These are phyloP conservation scores for Solanum pennellii DNA, from an alignment of 257 asterid genomes.

Conservation along the genomic window DNA sequence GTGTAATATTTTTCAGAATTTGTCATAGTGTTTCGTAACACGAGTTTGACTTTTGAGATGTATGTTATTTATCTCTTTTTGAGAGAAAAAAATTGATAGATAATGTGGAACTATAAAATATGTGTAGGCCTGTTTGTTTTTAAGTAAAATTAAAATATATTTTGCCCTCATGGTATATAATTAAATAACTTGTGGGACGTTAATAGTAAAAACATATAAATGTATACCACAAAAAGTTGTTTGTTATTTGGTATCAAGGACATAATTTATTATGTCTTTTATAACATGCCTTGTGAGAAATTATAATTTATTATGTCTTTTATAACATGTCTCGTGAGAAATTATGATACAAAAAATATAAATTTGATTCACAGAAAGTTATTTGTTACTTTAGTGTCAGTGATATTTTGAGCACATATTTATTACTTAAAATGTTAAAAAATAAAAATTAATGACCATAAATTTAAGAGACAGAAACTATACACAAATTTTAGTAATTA, in stretches of 20 bases:
- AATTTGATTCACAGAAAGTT: not conserved
- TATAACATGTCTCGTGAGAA: not conserved
- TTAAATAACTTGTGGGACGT: not conserved
- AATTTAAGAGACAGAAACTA: not conserved
- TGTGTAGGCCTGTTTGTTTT: not conserved
- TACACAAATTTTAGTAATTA: too few species aligned
- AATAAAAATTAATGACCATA: not conserved
- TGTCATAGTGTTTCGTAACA: too few species aligned
- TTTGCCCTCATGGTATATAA: not conserved
- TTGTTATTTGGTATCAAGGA: not conserved
- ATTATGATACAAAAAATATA: not conserved
- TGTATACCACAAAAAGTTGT: too few species aligned
- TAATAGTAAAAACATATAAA: not conserved
- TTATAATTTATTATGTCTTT: not conserved
- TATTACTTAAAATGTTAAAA: too few species aligned
- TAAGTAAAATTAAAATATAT: too few species aligned
- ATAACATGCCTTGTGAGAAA: too few species aligned
- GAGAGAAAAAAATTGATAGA: fast-evolving
- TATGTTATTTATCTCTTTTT: not conserved
- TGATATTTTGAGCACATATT: not conserved
- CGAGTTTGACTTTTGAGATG: not conserved
- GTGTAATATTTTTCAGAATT: not conserved
- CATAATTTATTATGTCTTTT: not conserved
- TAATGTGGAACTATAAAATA: not conserved
- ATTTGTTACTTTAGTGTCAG: too few species aligned